phyloP scores from a whole-genome alignment of 2,329 filamentous ascomycete species.

The Neofusicoccum cordaticola region DNA sequence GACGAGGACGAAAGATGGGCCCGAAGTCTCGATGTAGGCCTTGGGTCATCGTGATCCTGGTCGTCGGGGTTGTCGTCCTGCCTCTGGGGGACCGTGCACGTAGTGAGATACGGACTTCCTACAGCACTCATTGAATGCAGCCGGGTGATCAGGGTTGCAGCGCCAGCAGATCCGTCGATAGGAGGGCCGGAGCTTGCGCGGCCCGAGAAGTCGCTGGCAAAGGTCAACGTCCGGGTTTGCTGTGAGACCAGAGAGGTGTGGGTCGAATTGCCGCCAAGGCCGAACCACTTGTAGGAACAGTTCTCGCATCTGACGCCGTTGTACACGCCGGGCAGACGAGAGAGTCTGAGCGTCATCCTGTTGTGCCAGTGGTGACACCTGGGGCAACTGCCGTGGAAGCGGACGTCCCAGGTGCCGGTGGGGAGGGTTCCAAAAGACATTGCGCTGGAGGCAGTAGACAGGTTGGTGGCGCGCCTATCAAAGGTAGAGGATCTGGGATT shows the following conservation, averaged over 20 bases:
- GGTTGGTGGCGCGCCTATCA: not conserved
- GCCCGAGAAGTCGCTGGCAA: not conserved
- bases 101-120: conserved; percentile 14
- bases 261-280: conserved; percentile 19
- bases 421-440: conserved; percentile 12
- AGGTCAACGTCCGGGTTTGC: conserved; percentile 10
- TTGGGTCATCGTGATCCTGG: not conserved
- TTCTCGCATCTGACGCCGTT: conserved; percentile 19
- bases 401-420: conserved; percentile 11
- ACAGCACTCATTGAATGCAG: conserved; percentile 18
- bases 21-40: not conserved
- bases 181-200: not conserved
- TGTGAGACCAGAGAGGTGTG: conserved; percentile 19
- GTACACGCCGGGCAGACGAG: conserved; percentile 15
- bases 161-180: not conserved
- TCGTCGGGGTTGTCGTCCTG: not conserved
- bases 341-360: conserved; percentile 7
- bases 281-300: conserved; percentile 20
- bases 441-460: not conserved
- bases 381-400: conserved; percentile 19
- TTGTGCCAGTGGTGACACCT: conserved; percentile 20
- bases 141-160: not conserved
- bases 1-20: not conserved
- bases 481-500: not conserved
- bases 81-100: conserved; percentile 1